These are phyloP conservation scores for Stellera chamaejasme DNA, from an alignment of 345 rosid species.

Conservation along the genomic window DNA sequence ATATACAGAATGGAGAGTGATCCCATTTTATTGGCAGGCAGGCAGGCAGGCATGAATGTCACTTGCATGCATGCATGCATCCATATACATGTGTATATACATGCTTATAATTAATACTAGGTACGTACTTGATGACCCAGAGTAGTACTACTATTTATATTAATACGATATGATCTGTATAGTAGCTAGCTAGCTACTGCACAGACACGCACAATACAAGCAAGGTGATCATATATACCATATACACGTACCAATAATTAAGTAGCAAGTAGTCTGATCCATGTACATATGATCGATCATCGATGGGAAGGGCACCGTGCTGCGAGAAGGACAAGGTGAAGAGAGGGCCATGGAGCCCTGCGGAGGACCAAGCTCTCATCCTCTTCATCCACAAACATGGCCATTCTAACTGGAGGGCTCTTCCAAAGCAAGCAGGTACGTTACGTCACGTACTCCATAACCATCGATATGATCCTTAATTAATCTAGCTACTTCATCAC, in stretches of 20 bases:
- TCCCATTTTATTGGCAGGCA: neutral
- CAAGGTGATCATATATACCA: no score
- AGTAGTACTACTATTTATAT: no score
- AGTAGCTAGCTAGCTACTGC: no score
- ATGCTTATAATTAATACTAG: neutral
- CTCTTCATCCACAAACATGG: constrained; percentile 76
- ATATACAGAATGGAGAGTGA: no score
- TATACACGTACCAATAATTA: no score
- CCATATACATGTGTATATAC: neutral
- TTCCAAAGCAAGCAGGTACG: constrained; percentile 78
- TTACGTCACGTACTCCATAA: constrained; percentile 1
- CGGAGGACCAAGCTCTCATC: constrained; percentile 75
- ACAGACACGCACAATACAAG: no score
- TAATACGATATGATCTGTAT: no score
- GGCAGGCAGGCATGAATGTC: neutral
- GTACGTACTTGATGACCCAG: no score
- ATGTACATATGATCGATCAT: no score
- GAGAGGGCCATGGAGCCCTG: constrained; percentile 95
- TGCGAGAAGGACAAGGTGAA: constrained; percentile 82
- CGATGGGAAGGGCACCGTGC: constrained; percentile 72
- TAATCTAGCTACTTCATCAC: no score
- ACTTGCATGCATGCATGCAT: neutral
- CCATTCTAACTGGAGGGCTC: constrained; percentile 89
- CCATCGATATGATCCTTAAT: neutral
- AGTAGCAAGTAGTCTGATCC: no score